These are phyloP conservation scores for Globisporangium cystogenes DNA, from an alignment of 352 stramenopile genomes.

Conservation along the genomic window DNA sequence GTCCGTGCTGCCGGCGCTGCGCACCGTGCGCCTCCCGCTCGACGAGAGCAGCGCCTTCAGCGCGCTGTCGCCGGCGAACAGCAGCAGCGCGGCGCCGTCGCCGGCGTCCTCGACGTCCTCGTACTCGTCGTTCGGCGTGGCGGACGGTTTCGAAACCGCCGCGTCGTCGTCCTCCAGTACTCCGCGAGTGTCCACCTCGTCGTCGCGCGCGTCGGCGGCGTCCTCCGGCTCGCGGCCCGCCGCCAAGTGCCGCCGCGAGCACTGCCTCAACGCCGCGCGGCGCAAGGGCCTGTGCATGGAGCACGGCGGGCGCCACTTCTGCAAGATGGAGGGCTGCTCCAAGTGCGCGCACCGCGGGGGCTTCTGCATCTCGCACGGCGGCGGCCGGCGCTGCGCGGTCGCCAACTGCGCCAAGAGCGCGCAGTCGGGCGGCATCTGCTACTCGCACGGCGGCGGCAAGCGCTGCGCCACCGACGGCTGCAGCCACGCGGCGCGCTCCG, in stretches of 20 bases:
- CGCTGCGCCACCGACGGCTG: constrained; percentile 69
- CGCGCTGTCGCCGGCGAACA: not conserved
- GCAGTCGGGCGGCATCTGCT: constrained; percentile 79
- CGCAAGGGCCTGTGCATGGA: constrained; percentile 86
- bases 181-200: constrained; percentile 8
- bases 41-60: not conserved
- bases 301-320: constrained; percentile 82
- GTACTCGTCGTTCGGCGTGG: constrained; percentile 10
- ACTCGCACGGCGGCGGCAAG: constrained; percentile 81
- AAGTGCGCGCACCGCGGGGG: constrained; percentile 81
- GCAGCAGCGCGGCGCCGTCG: constrained; percentile 4
- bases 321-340: constrained; percentile 76
- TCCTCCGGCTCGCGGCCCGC: constrained; percentile 10
- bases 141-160: constrained; percentile 4
- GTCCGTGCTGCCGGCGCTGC: constrained; percentile 6
- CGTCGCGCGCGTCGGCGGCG: constrained; percentile 15
- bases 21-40: constrained; percentile 1
- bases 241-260: constrained; percentile 52
- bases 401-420: constrained; percentile 73
- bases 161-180: not conserved
- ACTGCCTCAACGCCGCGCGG: constrained; percentile 64
- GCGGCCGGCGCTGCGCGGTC: constrained; percentile 70
- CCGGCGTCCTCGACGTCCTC: constrained; percentile 12
- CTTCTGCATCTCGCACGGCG: constrained; percentile 80
- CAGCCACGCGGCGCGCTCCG: constrained; percentile 70